Base-by-base conservation (phyloP, 2,329 filamentous ascomycete genomes). In the Aureobasidium sp. region DNA sequence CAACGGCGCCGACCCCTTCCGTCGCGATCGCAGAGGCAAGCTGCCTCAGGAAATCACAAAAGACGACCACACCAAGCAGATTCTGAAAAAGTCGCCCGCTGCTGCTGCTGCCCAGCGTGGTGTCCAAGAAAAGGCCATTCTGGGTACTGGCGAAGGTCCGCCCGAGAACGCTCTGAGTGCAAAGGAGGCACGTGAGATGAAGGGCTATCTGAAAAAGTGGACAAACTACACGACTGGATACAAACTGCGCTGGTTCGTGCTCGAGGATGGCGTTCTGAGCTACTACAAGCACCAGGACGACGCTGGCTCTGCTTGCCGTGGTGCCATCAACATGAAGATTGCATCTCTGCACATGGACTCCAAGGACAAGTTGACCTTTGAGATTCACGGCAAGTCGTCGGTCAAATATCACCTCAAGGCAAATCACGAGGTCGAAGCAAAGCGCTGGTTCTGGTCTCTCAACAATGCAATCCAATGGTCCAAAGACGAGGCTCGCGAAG, bases 231-330 rank as follows among this genome's bases (percentile, higher is more conserved):
- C 93, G 25, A 92, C 90, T 72, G 94, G 94, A 9, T 99, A 97
- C 78, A 96, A 99, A 77, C 76, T 99, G 66, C 84, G 94, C 64
- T 99, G 93, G 92, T 99, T 99, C 72, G 94, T 97, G 15, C 84
- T 99, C 9, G 94, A 99, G 73, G 94, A 99, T 72, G 94, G 94
- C 14, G 93, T 99, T 14, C 76, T 99, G 67, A 97, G 94, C 75
- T 99, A 99, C 78, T 99, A 97, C 79, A 99, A 99, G 77, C 91
- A 97, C 74, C 94, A 99, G 77, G 94, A 99, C 72, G 94, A 99
- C 73, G 90, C 91, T 36, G 94, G 92, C 27, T 96, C 91, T 58
- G 94, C 94, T 62, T 99, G 94, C 73, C 91, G 94, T 65, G 94
- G 94, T 63, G 94, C 94, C 58, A 99, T 99, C 77, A 97, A 97